Conservation (phyloP, 1,139 yeast species). For the Scheffersomyces cryptocercus region DNA sequence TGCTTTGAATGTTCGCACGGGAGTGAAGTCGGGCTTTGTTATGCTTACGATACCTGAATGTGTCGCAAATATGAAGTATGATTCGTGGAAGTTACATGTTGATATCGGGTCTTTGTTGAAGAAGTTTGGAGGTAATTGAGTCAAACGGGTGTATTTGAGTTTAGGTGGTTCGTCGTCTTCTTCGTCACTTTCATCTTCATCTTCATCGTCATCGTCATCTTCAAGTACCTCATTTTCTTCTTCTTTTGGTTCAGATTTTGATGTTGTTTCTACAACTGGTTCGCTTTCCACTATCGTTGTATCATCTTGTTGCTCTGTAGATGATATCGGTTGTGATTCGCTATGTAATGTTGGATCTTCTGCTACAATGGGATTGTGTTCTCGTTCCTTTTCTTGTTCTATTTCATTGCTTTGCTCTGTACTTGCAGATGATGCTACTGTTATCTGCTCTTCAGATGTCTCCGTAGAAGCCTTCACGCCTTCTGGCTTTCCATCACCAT, state of each 20-base stretch:
- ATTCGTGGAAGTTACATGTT: slow-evolving; percentile 58
- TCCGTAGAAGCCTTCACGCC: too few relatives aligned
- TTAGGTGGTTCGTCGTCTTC: slow-evolving; percentile 71
- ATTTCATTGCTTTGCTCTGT: too few relatives aligned
- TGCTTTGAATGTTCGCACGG: slow-evolving; percentile 73
- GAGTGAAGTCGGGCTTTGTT: slow-evolving; percentile 55
- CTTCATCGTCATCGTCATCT: slow-evolving; percentile 25
- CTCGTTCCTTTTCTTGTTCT: too few relatives aligned
- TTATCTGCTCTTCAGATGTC: too few relatives aligned
- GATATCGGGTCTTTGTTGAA: slow-evolving; percentile 79
- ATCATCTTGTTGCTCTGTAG: too few relatives aligned
- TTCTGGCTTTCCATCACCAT: too few relatives aligned
- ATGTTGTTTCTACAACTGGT: too few relatives aligned
- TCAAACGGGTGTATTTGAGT: slow-evolving; percentile 69
- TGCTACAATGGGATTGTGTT: too few relatives aligned
- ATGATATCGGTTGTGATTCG: too few relatives aligned
- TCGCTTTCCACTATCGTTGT: too few relatives aligned
- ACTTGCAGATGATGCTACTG: too few relatives aligned
- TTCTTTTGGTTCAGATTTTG: neutral
- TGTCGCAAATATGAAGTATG: slow-evolving; percentile 76
- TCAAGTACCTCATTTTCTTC: slow-evolving; percentile 7
- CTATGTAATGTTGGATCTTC: too few relatives aligned
- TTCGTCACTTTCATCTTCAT: slow-evolving; percentile 33
- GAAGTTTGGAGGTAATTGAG: slow-evolving; percentile 63
- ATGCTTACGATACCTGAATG: slow-evolving; percentile 84